Conservation (phyloP, 352 stramenopile species). For the Pythium dissimile region DNA sequence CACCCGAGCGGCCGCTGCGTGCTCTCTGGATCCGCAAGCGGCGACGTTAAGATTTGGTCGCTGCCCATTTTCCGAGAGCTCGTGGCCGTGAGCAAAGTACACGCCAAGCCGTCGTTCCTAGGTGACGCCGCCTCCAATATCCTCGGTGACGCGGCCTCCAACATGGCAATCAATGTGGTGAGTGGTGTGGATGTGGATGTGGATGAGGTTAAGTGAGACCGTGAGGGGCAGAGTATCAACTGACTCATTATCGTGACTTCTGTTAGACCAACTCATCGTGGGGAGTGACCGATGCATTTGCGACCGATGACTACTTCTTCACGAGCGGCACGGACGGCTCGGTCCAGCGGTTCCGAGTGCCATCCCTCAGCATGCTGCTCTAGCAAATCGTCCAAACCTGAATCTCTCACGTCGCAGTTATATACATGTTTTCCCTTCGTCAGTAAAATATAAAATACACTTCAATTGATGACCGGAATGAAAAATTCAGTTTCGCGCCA, state of each 20-base stretch:
- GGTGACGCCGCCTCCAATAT: constrained; percentile 74
- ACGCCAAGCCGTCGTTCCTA: constrained; percentile 79
- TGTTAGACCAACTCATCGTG: constrained; percentile 78
- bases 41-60: constrained; percentile 88
- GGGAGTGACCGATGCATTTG: constrained; percentile 79
- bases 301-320: constrained; percentile 80
- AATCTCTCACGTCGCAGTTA: constrained; percentile 4
- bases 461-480: no score
- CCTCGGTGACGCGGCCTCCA: constrained; percentile 74
- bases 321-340: constrained; percentile 81
- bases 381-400: constrained; percentile 1
- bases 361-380: constrained; percentile 30
- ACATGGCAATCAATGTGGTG: constrained; percentile 86
- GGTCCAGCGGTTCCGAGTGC: constrained; percentile 70
- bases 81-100: constrained; percentile 64
- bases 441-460: no score
- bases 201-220: neutral
- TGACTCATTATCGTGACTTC: no score
- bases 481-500: neutral
- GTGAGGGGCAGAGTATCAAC: neutral
- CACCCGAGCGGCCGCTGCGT: constrained; percentile 79
- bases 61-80: constrained; percentile 82
- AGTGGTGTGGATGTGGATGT: neutral
- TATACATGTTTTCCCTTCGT: neutral
- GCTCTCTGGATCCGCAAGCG: constrained; percentile 76